These are phyloP conservation scores for Leptomonas seymouri DNA, from an alignment of 208 protist species.

Conservation along the genomic window DNA sequence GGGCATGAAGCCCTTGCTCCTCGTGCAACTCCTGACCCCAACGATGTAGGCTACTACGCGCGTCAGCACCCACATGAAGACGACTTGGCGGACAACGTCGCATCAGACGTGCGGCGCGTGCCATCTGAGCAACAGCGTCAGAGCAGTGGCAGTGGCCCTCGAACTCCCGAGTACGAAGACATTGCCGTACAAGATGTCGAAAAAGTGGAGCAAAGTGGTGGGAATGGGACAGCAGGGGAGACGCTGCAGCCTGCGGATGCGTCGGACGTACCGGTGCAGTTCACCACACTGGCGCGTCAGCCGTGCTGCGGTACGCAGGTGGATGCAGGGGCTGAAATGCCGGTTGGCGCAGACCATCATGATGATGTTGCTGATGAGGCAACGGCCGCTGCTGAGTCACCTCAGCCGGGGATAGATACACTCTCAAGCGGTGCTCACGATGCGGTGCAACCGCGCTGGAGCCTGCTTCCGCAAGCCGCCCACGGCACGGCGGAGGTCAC, in stretches of 20 bases:
- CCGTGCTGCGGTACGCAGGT: constrained; percentile 43
- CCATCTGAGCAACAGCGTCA: neutral
- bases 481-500: constrained; percentile 38
- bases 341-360: neutral
- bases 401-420: too few species aligned
- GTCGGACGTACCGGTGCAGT: neutral
- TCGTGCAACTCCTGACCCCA: neutral
- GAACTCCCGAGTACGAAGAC: constrained; percentile 16
- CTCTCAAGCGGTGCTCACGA: neutral
- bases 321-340: constrained; percentile 26
- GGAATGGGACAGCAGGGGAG: too few species aligned
- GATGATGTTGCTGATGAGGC: neutral
- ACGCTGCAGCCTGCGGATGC: neutral
- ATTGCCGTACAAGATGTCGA: neutral
- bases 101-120: constrained; percentile 36
- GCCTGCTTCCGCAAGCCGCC: constrained; percentile 25
- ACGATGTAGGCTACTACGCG: constrained; percentile 18
- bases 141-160: neutral
- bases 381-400: neutral
- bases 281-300: constrained; percentile 20
- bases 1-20: constrained; percentile 18
- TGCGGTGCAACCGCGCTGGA: constrained; percentile 12
- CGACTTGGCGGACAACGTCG: constrained; percentile 44
- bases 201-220: neutral
- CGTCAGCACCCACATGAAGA: constrained; percentile 15